Evolutionary conservation across 2,329 filamentous ascomycete genomes (phyloP), one percentile per base, ranked within the genome.

Genomic region (Onygena corvina): DNA sequence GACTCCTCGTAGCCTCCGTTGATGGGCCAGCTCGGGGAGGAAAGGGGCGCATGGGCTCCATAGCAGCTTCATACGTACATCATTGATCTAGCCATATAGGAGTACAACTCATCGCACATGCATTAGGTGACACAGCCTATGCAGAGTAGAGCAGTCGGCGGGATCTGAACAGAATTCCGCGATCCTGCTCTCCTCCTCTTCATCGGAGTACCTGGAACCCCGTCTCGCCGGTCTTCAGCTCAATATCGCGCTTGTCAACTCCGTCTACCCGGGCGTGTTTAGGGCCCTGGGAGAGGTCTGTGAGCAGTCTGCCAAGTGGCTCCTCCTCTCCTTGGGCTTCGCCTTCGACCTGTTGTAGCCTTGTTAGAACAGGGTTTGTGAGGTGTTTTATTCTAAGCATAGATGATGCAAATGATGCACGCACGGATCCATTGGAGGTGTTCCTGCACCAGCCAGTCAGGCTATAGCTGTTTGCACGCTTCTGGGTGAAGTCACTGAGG

Each of bases 251-350:
- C 54, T 80, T 79, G 54, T 89, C 82, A 5, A 94, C 69, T 57
- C 82, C 81, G 31, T 80, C 79, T 0, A 96, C 90, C 20, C 76
- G 76, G 1, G 89, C 81, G 49, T 78, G 73, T 1, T 73, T 70
- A 0, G 89, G 89, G 0, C 90, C 90, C 47, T 79, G 75, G 59
- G 87, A 76, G 42, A 95, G 70, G 54, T 86, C 80, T 57, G 83
- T 78, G 30, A 94, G 68, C 56, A 95, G 83, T 49, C 79, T 76
- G 47, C 79, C 67, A 21, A 96, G 64, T 2, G 75, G 67, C 0
- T 79, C 74, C 1, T 80, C 73, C 1, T 76, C 72, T 25, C 87
- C 89, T 63, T 96, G 90, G 3, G 83, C 88, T 68, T 95, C 89
- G 21, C 90, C 90, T 61, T 86, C 80, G 42, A 96, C 89, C 86